These are phyloP conservation scores for Colletotrichum horii DNA, from an alignment of 2,329 filamentous ascomycete species.

Conservation along the genomic window DNA sequence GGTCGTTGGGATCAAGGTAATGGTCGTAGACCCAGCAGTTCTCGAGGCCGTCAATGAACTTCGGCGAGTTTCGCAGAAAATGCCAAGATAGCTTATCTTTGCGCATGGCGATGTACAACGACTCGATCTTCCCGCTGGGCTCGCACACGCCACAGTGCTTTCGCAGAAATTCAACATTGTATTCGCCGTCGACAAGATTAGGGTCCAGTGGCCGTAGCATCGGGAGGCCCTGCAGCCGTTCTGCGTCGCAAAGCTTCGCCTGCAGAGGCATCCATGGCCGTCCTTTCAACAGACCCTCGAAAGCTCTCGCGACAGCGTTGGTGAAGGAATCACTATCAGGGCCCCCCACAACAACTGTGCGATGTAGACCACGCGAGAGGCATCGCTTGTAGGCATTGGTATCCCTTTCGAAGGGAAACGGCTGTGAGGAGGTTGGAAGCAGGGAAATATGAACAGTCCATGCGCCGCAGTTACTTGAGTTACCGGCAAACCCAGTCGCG, in stretches of 20 bases:
- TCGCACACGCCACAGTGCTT: constrained; percentile 62
- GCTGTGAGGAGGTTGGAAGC: constrained; percentile 56
- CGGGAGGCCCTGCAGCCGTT: constrained; percentile 58
- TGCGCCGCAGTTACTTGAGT: constrained; percentile 28
- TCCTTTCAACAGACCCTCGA: constrained; percentile 53
- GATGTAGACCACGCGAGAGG: constrained; percentile 64
- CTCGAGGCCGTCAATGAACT: constrained; percentile 58
- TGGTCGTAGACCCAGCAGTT: constrained; percentile 58
- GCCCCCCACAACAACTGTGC: constrained; percentile 59
- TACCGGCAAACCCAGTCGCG: not conserved
- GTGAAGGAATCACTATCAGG: constrained; percentile 54
- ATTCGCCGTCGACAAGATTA: constrained; percentile 44
- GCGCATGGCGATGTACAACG: constrained; percentile 64
- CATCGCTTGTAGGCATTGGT: constrained; percentile 66
- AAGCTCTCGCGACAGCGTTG: constrained; percentile 53
- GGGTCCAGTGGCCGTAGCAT: constrained; percentile 62
- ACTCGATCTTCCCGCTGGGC: constrained; percentile 59
- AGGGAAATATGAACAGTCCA: constrained; percentile 68
- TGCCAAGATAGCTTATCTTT: constrained; percentile 62
- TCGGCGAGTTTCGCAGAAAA: constrained; percentile 50
- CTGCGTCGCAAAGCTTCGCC: constrained; percentile 61
- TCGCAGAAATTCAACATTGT: constrained; percentile 57
- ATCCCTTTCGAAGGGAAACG: constrained; percentile 67
- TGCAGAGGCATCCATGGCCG: constrained; percentile 64
- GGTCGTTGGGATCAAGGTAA: constrained; percentile 49